A percentile compares a stretch with the other conserved stretches of the same genome.
Conservation (phyloP, 495 filamentous ascomycete genomes). For the Xylaria acuta region DNA sequence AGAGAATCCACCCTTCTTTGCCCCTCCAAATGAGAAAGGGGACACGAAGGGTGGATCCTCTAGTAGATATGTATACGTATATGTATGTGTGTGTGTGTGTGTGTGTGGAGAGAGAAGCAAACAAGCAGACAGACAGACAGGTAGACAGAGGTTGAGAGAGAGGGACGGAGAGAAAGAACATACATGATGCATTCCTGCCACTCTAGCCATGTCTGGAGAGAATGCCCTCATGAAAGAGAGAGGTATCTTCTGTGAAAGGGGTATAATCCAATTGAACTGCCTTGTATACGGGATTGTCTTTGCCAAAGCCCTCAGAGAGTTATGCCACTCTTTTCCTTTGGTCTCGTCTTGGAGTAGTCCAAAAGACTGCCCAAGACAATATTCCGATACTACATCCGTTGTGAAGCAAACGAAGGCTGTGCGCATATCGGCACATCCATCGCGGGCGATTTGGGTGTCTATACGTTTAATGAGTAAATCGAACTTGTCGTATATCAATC, state of each 20-base stretch:
- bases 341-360: conserved; percentile 9
- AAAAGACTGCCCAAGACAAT: conserved; percentile 5
- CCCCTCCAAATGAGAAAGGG: too few species aligned
- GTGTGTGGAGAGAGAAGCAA: background rate
- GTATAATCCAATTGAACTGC: conserved; percentile 23
- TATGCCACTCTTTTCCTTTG: conserved; percentile 8
- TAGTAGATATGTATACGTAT: background rate
- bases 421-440: conserved; percentile 19
- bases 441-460: conserved; percentile 9
- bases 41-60: too few species aligned
- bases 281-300: conserved; percentile 13
- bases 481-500: conserved; percentile 17
- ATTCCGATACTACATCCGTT: conserved; percentile 10
- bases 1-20: too few species aligned
- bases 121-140: background rate
- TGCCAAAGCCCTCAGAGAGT: conserved; percentile 1
- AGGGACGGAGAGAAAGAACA: background rate
- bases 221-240: background rate
- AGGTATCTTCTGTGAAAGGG: conserved; percentile 17
- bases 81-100: background rate
- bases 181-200: conserved; percentile 23
- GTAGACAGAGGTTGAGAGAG: background rate
- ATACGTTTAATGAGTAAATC: conserved; percentile 8
- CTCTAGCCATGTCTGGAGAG: conserved; percentile 8
- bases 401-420: background rate